Evolutionary conservation across 805 yeast species (phyloP), one percentile per base, ranked within the genome.

Genomic region (Pichia pseudocactophila): DNA sequence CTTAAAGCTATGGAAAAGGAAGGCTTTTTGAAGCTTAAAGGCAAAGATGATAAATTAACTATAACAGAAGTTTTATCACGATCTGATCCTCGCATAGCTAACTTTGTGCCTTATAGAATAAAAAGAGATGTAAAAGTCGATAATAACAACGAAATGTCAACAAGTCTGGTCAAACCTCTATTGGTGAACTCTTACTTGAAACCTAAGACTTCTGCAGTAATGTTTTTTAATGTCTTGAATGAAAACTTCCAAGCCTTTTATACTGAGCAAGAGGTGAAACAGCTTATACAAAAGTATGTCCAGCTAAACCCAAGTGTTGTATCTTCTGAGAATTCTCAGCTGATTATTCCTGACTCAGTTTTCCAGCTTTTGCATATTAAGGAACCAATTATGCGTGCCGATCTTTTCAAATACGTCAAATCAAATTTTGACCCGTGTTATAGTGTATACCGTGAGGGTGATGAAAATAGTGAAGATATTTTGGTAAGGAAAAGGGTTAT

Each of bases 1-100:
- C 63, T 90, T 42, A 90, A 87, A 56, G 79, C 83, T 7, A 86
- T 89, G 80, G 96, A 85, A 50, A 90, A 87, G 57, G 69, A 71
- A 35, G 76, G 77, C 1, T 74, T 80, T 42, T 47, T 92, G 18
- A 78, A 77, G 43, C 58, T 80, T 20, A 86, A 88, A 51, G 97
- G 95, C 7, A 84, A 86, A 54, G 92, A 80, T 31, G 96, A 89
- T 45, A 94, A 84, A 53, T 64, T 88, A 22, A 70, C 73, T 0
- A 66, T 90, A 17, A 65, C 70, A 2, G 65, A 72, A 7, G 51
- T 74, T 1, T 75, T 78, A 26, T 71, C 70, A 13, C 64, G 62
- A 22, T 63, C 64, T 0, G 73, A 75, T 41, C 69, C 65, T 16
- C 65, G 63, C 31, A 62, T 88, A 20, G 73, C 69, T 31, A 69